These are phyloP conservation scores for Euryodendron excelsum DNA, from an alignment of 148 eudicot genomes.

Conservation along the genomic window DNA sequence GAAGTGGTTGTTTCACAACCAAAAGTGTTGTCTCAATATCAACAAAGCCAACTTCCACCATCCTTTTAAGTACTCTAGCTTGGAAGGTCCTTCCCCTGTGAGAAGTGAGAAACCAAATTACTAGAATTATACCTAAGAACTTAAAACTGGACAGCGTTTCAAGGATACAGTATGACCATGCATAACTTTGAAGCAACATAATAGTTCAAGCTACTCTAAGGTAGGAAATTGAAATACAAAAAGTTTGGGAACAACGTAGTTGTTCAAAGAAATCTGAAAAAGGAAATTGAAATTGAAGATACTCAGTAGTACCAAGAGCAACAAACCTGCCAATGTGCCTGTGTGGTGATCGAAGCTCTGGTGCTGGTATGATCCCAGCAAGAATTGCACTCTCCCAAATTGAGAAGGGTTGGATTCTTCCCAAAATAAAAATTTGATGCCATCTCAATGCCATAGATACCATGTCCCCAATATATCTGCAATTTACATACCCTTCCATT, in stretches of 20 bases:
- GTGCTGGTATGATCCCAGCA: conserved; percentile 23
- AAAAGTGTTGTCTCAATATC: conserved; percentile 11
- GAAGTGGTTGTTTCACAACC: conserved; percentile 14
- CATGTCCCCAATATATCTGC: conserved; percentile 26
- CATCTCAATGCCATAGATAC: conserved; percentile 18
- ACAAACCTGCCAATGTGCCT: conserved; percentile 12
- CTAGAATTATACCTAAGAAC: background rate
- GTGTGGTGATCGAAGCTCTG: conserved; percentile 21
- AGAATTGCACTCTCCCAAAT: conserved; percentile 19
- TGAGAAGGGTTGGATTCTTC: conserved; percentile 18
- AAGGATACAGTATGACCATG: background rate
- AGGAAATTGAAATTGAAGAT: background rate
- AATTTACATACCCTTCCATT: background rate
- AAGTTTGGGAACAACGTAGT: too few species aligned
- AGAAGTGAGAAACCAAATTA: too few species aligned
- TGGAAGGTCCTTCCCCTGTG: conserved; percentile 19
- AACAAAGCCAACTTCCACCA: conserved; percentile 22
- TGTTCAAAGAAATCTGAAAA: too few species aligned
- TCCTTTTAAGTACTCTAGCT: conserved; percentile 24
- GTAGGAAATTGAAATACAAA: background rate
- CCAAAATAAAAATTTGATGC: conserved; percentile 22
- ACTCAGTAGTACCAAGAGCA: background rate
- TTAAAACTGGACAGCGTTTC: background rate
- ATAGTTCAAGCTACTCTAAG: background rate
- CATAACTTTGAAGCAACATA: background rate